These are phyloP conservation scores for Xylaria hypoxylon DNA, from an alignment of 2,329 filamentous ascomycete genomes.

Conservation along the genomic window DNA sequence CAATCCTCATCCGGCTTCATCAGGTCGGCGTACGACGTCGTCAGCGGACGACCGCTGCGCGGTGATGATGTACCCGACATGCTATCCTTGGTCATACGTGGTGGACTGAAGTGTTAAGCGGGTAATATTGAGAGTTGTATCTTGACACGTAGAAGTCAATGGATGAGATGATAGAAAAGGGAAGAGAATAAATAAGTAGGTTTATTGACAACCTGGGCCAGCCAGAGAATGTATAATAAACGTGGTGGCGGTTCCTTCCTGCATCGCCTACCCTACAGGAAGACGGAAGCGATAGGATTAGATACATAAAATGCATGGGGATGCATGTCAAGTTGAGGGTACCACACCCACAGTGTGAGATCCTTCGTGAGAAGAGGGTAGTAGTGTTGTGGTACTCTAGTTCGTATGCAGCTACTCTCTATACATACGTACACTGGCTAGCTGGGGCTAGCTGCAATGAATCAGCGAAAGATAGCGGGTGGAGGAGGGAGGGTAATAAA, in stretches of 20 bases:
- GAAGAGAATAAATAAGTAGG: slow-evolving; percentile 14
- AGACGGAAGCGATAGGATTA: slow-evolving; percentile 32
- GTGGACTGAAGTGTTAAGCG: slow-evolving; percentile 8
- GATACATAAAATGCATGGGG: slow-evolving; percentile 33
- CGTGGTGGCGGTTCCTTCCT: slow-evolving; percentile 35
- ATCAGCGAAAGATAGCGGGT: slow-evolving; percentile 33
- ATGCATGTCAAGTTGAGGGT: slow-evolving; percentile 33
- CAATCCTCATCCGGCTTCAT: slow-evolving; percentile 54
- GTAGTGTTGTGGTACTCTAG: slow-evolving; percentile 31
- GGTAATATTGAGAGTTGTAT: slow-evolving; percentile 22
- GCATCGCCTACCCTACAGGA: slow-evolving; percentile 33
- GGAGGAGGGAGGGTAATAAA: slow-evolving; percentile 32
- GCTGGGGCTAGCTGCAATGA: slow-evolving; percentile 24
- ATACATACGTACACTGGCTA: slow-evolving; percentile 13
- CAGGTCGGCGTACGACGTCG: slow-evolving; percentile 51
- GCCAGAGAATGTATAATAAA: slow-evolving; percentile 38
- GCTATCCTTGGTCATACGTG: slow-evolving; percentile 20
- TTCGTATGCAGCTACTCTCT: slow-evolving; percentile 31
- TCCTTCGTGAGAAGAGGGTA: slow-evolving; percentile 34
- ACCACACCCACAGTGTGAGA: slow-evolving; percentile 38
- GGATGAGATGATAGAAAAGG: slow-evolving; percentile 5
- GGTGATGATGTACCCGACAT: slow-evolving; percentile 49
- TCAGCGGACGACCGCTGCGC: slow-evolving; percentile 50
- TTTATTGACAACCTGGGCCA: slow-evolving; percentile 14
- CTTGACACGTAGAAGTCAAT: slow-evolving; percentile 33